Base-by-base conservation (phyloP, 257 asterid genomes). In the Vinca minor region DNA sequence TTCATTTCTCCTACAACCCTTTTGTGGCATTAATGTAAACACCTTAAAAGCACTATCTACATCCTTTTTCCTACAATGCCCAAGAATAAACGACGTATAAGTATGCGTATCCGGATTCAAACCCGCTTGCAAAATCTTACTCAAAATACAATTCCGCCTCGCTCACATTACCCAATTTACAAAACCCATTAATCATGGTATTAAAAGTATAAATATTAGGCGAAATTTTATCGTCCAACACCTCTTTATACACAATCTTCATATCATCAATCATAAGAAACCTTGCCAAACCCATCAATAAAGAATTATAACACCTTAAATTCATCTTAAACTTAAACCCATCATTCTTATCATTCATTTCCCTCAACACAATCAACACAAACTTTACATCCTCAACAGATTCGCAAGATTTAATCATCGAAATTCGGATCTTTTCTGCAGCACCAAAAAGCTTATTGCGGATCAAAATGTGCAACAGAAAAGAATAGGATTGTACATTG, bases 151-250 rank as follows among this genome's bases (percentile, higher is more conserved):
- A 48, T 53, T 77, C 77, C 38, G 91, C 96, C 73, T 82, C 83
- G 21, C 55, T 49, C 69, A 88, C 79, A 75, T 78, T 68, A n/a
- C 87, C 94, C 84, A 83, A 53, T 73, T 85, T 83, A 80, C 94
- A 85, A 55, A 67, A 81, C 8, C 75, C 94, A 74, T 85, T 82
- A 63, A 88, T 84, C 85, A 88, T 73, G 10, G 91, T 80, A 73
- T 88, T 85, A 52, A 82, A 85, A 8, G 96, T 85, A 68, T 85
- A 85, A 31, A 88, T 78, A 80, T 88, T 86, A 0, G 91, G 96
- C 1, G 76, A 67, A 61, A 88, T 59, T 73, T 79, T 70, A 70
- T 82, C 87, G n/a, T 79, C 76, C 75, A 80, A 67, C 87, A 85
- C 85, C 74, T 82, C 85, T 53, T 12, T 17, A 71, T 82, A 88